Conservation (phyloP, 148 eudicot genomes). For the Amaranthus cruentus region DNA sequence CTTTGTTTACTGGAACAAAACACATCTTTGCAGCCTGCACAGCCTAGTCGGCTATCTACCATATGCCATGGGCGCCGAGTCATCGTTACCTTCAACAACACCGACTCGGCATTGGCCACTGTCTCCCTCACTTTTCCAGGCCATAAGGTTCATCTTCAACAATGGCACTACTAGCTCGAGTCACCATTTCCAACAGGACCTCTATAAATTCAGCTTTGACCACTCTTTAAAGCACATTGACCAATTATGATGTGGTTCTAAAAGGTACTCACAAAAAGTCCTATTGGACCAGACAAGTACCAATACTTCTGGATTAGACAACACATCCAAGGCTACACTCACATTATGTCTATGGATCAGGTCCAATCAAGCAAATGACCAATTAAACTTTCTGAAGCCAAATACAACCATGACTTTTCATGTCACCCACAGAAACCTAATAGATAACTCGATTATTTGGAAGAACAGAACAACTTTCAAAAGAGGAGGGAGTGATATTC, state of each 20-base stretch:
- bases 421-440: neutral
- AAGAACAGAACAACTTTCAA: neutral
- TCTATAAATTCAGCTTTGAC: neutral
- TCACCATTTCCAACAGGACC: neutral
- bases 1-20: too few species aligned
- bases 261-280: neutral
- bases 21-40: too few species aligned
- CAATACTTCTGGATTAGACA: neutral
- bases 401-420: neutral
- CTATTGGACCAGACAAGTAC: neutral
- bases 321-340: neutral
- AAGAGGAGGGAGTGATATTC: neutral
- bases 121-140: too few species aligned
- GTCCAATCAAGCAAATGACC: neutral
- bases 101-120: too few species aligned
- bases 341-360: neutral
- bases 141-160: too few species aligned
- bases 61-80: too few species aligned
- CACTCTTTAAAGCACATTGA: neutral
- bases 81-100: too few species aligned
- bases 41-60: too few species aligned
- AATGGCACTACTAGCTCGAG: too few species aligned
- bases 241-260: neutral
- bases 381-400: neutral
- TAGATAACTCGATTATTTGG: neutral